Percentiles rank a stretch among this genome's conserved stretches.
phyloP scores from a whole-genome alignment of 371 early-diverging fungal genomes.

The Mucor mucedo region DNA sequence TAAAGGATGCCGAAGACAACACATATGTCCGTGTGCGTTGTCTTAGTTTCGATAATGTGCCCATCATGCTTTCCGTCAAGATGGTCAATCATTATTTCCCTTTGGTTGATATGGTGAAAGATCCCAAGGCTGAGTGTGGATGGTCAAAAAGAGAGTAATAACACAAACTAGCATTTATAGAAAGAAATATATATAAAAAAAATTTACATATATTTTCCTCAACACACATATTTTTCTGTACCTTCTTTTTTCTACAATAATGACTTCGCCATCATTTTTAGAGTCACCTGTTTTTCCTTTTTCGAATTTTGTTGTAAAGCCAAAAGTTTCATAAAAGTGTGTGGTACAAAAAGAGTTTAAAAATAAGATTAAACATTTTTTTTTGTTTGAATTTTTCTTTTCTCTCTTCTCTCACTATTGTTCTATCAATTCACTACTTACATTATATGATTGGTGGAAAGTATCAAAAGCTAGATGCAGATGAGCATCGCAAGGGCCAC shows the following conservation, averaged over 20 bases:
- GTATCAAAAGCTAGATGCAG: neutral
- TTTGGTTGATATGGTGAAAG: conserved; percentile 58
- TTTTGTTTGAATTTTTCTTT: neutral
- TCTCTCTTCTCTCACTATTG: neutral
- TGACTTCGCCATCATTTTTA: too few relatives aligned
- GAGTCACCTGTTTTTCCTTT: too few relatives aligned
- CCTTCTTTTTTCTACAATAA: too few relatives aligned
- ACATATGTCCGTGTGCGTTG: conserved; percentile 85
- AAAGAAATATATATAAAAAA: neutral
- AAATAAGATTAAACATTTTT: neutral
- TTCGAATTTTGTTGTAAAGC: too few relatives aligned
- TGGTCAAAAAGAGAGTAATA: conserved; percentile 47
- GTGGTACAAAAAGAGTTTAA: neutral
- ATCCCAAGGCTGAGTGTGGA: conserved; percentile 60
- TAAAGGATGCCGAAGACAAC: conserved; percentile 69
- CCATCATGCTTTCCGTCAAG: conserved; percentile 80
- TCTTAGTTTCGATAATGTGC: conserved; percentile 82
- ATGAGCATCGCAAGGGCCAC: neutral
- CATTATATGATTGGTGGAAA: neutral
- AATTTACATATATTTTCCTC: neutral
- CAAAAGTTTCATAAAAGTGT: too few relatives aligned
- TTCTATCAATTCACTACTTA: neutral
- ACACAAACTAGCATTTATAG: neutral
- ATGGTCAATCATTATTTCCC: conserved; percentile 82
- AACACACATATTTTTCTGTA: too few relatives aligned